These are phyloP conservation scores for Lipomyces yamadae DNA, from an alignment of 805 yeast genomes.

Conservation along the genomic window DNA sequence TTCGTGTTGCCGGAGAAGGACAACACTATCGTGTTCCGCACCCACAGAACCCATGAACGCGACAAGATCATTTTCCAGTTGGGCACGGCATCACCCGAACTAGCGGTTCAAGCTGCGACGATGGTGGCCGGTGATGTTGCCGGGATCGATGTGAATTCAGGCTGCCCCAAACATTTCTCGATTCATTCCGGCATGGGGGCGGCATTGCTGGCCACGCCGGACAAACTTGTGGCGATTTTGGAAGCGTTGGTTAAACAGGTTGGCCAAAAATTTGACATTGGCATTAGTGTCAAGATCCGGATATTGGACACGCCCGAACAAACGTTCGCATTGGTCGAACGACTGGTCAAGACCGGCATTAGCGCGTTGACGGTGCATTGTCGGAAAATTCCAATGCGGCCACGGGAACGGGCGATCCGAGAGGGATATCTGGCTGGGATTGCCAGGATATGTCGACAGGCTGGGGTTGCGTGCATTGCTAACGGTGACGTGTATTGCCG, in stretches of 20 bases:
- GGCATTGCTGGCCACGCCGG: constrained; percentile 83
- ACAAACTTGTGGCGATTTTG: constrained; percentile 70
- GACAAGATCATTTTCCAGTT: constrained; percentile 80
- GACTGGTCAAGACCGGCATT: constrained; percentile 77
- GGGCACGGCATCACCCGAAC: constrained; percentile 81
- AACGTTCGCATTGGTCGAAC: constrained; percentile 62
- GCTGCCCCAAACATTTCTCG: constrained; percentile 96
- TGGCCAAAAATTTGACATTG: constrained; percentile 74
- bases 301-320: constrained; percentile 66
- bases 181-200: constrained; percentile 98
- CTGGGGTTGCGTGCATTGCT: constrained; percentile 72
- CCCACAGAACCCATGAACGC: constrained; percentile 65
- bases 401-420: constrained; percentile 77
- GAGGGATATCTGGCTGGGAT: constrained; percentile 64
- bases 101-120: constrained; percentile 88
- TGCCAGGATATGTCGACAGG: constrained; percentile 61
- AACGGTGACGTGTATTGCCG: constrained; percentile 75
- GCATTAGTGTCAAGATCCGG: constrained; percentile 90
- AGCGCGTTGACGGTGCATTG: constrained; percentile 88
- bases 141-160: constrained; percentile 93
- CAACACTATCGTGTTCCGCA: constrained; percentile 68
- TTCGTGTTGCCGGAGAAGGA: constrained; percentile 46
- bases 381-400: constrained; percentile 84
- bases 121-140: constrained; percentile 83
- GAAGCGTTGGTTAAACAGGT: constrained; percentile 72